phyloP scores from a whole-genome alignment of 306 rosid species.

The Lathyrus tuberosus region DNA sequence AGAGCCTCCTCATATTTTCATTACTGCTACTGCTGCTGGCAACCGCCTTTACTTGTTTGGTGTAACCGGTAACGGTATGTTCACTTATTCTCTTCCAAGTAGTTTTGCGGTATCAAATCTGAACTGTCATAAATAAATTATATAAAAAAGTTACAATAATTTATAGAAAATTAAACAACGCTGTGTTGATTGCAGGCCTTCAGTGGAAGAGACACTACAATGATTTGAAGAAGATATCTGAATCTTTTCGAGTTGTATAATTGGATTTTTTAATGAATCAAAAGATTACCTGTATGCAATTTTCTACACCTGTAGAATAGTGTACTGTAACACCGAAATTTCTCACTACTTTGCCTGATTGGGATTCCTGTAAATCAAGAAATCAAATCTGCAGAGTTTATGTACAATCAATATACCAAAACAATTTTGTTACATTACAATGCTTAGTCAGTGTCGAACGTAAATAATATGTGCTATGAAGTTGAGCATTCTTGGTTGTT shows the following conservation, averaged over 20 bases:
- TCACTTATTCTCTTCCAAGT: constrained; percentile 8
- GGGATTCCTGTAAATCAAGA: constrained; percentile 32
- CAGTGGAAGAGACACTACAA: constrained; percentile 93
- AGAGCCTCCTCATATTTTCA: constrained; percentile 92
- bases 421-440: constrained; percentile 31
- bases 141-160: not conserved
- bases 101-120: constrained; percentile 26
- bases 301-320: constrained; percentile 31
- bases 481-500: constrained; percentile 10
- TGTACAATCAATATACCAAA: constrained; percentile 9
- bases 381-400: constrained; percentile 16
- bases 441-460: constrained; percentile 1
- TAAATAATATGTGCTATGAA: constrained; percentile 22
- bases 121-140: constrained; percentile 17
- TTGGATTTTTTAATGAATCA: constrained; percentile 33
- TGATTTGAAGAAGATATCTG: constrained; percentile 74
- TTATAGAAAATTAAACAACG: constrained; percentile 10
- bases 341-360: constrained; percentile 26
- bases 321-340: constrained; percentile 15
- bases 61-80: constrained; percentile 82
- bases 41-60: constrained; percentile 88
- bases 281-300: constrained; percentile 26
- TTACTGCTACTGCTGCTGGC: constrained; percentile 96
- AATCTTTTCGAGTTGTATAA: constrained; percentile 75
- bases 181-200: constrained; percentile 69